These are phyloP conservation scores for Psilocybe cyanescens DNA, from an alignment of 768 basidiomycete species.

Conservation along the genomic window DNA sequence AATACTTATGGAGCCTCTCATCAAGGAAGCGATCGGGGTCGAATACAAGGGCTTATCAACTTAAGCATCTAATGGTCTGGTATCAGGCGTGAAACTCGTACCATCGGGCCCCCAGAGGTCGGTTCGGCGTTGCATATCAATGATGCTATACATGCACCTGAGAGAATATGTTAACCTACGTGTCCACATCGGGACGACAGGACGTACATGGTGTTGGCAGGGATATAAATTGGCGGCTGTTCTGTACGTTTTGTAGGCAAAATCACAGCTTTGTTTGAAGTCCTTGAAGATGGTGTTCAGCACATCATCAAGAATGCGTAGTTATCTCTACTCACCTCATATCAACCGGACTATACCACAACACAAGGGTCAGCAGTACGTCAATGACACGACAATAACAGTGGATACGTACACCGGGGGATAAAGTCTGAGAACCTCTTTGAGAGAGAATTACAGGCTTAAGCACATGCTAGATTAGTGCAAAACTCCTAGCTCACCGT, in stretches of 20 bases:
- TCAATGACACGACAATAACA: background rate
- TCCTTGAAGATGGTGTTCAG: background rate
- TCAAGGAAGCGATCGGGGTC: slow-evolving; percentile 65
- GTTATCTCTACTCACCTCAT: too few species aligned
- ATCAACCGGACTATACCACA: slow-evolving; percentile 8
- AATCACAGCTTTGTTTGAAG: background rate
- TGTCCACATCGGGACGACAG: background rate
- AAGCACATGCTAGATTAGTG: background rate
- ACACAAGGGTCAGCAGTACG: background rate
- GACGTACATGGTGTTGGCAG: background rate
- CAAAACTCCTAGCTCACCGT: slow-evolving; percentile 19
- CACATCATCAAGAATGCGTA: too few species aligned
- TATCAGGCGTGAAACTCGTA: slow-evolving; percentile 18
- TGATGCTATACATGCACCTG: slow-evolving; percentile 36
- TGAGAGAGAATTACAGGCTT: background rate
- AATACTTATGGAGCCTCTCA: slow-evolving; percentile 46
- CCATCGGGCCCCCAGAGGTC: slow-evolving; percentile 60
- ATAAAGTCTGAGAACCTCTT: slow-evolving; percentile 48
- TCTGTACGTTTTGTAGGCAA: background rate
- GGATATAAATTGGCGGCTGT: background rate
- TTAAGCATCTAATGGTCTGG: background rate
- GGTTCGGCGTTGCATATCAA: slow-evolving; percentile 49
- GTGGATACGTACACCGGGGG: slow-evolving; percentile 32
- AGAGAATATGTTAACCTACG: background rate
- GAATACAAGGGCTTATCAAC: slow-evolving; percentile 42